Evolutionary conservation across 768 basidiomycete genomes (phyloP).

Genomic region (Rhodocollybia butyracea): DNA sequence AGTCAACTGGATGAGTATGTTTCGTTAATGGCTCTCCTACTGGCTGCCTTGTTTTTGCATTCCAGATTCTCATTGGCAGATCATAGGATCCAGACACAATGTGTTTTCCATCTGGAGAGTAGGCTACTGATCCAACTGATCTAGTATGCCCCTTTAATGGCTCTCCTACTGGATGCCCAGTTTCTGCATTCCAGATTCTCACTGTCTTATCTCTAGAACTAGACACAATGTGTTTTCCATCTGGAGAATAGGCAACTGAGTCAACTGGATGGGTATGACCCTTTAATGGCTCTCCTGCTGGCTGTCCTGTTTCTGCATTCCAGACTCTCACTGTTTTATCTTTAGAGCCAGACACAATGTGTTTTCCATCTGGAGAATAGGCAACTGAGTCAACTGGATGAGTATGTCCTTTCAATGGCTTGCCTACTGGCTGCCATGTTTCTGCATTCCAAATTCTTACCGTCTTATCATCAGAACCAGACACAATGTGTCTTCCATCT

Average conservation of each 20-base stretch:
- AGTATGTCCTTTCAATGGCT: neutral
- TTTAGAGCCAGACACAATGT: neutral
- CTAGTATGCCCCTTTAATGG: too few relatives aligned
- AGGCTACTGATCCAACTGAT: too few relatives aligned
- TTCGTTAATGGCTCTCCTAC: too few relatives aligned
- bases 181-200: too few relatives aligned
- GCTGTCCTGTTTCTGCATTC: neutral
- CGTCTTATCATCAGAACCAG: too few relatives aligned
- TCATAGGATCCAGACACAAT: slow-evolving; percentile 4
- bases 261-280: too few relatives aligned
- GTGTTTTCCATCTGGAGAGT: neutral
- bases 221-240: neutral
- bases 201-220: too few relatives aligned
- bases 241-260: too few relatives aligned
- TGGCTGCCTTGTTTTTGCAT: neutral
- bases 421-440: neutral
- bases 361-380: too few relatives aligned
- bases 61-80: neutral
- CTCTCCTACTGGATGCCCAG: neutral
- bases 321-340: neutral
- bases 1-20: too few relatives aligned
- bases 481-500: too few relatives aligned
- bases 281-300: neutral
- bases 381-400: too few relatives aligned
- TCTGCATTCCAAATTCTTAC: neutral